A percentile compares a stretch with the other conserved stretches of the same genome.
phyloP scores from a whole-genome alignment of 805 yeast species.

The Nakazawaea holstii region DNA sequence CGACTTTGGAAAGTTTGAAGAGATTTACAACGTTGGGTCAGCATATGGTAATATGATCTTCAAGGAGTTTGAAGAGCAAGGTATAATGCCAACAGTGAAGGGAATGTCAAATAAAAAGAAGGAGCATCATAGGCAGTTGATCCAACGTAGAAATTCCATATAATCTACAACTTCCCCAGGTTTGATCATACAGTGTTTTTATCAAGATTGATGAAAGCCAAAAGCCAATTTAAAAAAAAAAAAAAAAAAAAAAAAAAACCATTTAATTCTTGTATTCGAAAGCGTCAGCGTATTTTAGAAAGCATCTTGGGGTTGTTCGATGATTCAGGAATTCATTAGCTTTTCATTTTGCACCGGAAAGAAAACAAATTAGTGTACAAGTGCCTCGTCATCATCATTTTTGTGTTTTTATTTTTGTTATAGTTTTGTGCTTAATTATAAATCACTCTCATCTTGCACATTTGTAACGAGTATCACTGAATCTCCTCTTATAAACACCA shows the following conservation, averaged over 20 bases:
- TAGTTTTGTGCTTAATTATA: neutral
- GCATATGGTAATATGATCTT: conserved; percentile 62
- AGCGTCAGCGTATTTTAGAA: neutral
- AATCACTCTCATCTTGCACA: conserved; percentile 3
- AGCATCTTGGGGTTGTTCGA: too few species aligned
- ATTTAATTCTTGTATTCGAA: neutral
- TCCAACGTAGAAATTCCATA: conserved; percentile 61
- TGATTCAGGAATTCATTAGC: too few species aligned
- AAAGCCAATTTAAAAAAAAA: neutral
- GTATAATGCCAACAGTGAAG: conserved; percentile 58
- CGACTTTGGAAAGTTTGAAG: conserved; percentile 89
- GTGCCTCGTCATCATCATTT: too few species aligned
- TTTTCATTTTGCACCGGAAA: too few species aligned
- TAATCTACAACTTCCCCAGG: conserved; percentile 15
- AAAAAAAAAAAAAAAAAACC: neutral
- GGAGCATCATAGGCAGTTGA: conserved; percentile 23
- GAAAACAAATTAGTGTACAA: too few species aligned
- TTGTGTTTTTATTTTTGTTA: too few species aligned
- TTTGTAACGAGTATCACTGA: conserved; percentile 73
- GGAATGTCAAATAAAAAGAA: conserved; percentile 34
- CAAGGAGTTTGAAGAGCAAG: conserved; percentile 43
- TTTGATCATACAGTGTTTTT: too few species aligned
- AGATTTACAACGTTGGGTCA: conserved; percentile 77
- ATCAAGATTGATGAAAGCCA: too few species aligned
- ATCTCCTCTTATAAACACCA: conserved; percentile 98